These are phyloP conservation scores for Anaeromyces robustus DNA, from an alignment of 192 early-diverging fungal species.

Conservation along the genomic window DNA sequence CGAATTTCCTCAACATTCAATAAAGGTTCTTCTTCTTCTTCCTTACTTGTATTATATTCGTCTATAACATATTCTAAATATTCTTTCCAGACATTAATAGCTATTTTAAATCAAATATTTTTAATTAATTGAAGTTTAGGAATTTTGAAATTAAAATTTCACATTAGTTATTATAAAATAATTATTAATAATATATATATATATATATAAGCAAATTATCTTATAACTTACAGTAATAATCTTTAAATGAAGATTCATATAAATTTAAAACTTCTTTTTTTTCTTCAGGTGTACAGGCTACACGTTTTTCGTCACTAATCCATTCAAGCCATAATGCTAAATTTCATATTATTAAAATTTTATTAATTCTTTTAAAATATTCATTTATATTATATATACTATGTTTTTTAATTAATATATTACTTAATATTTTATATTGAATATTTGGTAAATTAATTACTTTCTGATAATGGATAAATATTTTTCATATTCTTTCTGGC, in stretches of 20 bases:
- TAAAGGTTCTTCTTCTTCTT: constrained; percentile 14
- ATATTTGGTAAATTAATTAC: not conserved
- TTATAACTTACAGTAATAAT: constrained; percentile 64
- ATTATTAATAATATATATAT: too few species aligned
- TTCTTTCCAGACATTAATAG: constrained; percentile 47
- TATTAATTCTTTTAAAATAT: too few species aligned
- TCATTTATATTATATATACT: too few species aligned
- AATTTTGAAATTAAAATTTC: too few species aligned
- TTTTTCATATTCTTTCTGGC: not conserved
- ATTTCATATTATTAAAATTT: not conserved
- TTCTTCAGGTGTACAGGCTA: constrained; percentile 24
- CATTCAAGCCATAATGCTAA: constrained; percentile 46
- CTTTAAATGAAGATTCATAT: constrained; percentile 32
- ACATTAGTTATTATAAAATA: too few species aligned
- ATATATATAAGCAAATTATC: too few species aligned
- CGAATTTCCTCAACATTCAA: constrained; percentile 20
- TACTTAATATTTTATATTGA: not conserved
- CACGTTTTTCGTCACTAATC: constrained; percentile 44
- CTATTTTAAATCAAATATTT: too few species aligned
- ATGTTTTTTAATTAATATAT: too few species aligned
- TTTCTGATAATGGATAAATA: not conserved
- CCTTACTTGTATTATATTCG: constrained; percentile 16
- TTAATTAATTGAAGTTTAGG: too few species aligned
- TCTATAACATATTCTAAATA: constrained; percentile 37
- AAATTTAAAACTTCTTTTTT: constrained; percentile 26